Evolutionary conservation across 1,139 yeast genomes (phyloP).

Genomic region (Scheffersomyces titani): DNA sequence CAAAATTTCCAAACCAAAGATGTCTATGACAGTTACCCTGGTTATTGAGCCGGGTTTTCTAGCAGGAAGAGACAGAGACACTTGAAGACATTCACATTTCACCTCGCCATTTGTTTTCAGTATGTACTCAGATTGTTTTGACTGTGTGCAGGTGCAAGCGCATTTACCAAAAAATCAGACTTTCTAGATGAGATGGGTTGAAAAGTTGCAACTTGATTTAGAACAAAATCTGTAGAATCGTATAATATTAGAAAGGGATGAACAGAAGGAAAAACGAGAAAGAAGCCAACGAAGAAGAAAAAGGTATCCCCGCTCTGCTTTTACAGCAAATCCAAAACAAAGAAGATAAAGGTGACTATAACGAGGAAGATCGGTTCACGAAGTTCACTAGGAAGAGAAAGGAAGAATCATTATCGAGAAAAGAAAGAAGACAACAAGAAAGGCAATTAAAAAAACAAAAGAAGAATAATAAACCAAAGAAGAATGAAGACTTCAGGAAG

Average conservation of each 20-base stretch:
- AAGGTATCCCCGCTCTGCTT: constrained; percentile 66
- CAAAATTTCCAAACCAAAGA: not conserved
- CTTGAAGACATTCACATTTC: not conserved
- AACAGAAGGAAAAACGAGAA: not conserved
- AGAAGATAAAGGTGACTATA: constrained; percentile 46
- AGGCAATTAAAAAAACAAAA: constrained; percentile 53
- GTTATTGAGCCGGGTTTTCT: not conserved
- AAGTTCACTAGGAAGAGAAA: constrained; percentile 34
- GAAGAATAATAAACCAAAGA: constrained; percentile 7
- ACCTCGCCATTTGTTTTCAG: not conserved
- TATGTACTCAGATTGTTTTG: not conserved
- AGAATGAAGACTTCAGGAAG: constrained; percentile 11
- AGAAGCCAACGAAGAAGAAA: constrained; percentile 28
- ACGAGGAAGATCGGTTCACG: constrained; percentile 33
- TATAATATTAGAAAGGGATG: not conserved
- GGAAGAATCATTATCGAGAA: constrained; percentile 40
- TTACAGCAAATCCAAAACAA: constrained; percentile 60
- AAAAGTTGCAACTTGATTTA: not conserved
- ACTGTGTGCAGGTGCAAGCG: not conserved
- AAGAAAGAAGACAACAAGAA: constrained; percentile 59
- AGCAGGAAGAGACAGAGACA: not conserved
- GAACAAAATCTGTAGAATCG: not conserved
- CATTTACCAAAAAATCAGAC: not conserved
- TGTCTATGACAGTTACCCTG: not conserved
- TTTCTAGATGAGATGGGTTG: not conserved